Evolutionary conservation across 2,329 filamentous ascomycete species (phyloP), one percentile per base, ranked within the genome.

Genomic region (Ophiostoma himal-ulmi): DNA sequence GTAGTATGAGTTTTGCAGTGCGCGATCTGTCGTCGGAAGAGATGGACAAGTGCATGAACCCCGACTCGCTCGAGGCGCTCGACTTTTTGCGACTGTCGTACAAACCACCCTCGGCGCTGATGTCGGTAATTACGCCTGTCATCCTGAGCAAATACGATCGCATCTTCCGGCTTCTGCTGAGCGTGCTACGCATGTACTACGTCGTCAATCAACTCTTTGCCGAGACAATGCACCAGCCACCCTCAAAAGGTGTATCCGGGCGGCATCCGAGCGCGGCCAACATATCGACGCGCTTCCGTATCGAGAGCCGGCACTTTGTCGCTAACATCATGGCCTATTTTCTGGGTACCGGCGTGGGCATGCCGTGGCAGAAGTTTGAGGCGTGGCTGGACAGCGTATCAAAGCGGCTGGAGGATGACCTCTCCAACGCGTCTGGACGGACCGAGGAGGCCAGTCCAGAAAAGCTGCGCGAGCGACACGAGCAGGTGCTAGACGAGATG

Each of bases 41-140:
- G 75, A 91, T 97, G 67, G 87, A 93, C 69, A 88, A 86, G 73
- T 94, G 93, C 78, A 89, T 96, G 83, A 87, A 98, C 75, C 89
- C 93, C 0, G 86, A 92, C 76, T 91, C 90, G 0, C 84, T 98
- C 22, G 89, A 94, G 77, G 95, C 95, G 0, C 83, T 98, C n/a
- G 95, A 98, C 79, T 98, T 99, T 76, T 83, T 99, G 20, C 88
- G 92, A 1, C 82, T 99, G 8, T 91, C 93, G 65, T 98, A 97
- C 79, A 91, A 90, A 57, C 85, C 93, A 0, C 90, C 93, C 0
- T 79, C 85, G 0, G 87, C 92, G 0, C 82, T 98, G 0, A 84
- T 89, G 57, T 83, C 88, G 0, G 84, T 98, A 72, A 89, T 99
- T 60, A 93, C 92, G 0, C 83, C 88, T 0, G 78, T 83, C 0